These are phyloP conservation scores for Aristolochia californica DNA, from an alignment of 164 flowering plant genomes.

Conservation along the genomic window DNA sequence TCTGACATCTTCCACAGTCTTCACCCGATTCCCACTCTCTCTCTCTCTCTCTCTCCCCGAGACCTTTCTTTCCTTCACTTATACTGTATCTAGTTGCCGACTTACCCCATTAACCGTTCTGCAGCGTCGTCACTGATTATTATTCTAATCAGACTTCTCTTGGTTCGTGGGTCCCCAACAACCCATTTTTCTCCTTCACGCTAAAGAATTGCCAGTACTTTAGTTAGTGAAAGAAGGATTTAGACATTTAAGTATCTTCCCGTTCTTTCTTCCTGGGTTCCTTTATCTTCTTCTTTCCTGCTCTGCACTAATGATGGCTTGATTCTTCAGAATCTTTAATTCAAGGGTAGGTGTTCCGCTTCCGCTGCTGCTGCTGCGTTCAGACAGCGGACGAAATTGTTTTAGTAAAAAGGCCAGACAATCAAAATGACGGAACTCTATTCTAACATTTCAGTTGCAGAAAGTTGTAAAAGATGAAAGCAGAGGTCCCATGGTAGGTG, in stretches of 20 bases:
- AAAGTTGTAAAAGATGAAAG: neutral
- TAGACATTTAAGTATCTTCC: neutral
- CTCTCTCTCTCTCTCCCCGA: too few species aligned
- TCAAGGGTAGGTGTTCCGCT: neutral
- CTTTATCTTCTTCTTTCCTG: neutral
- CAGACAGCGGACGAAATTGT: neutral
- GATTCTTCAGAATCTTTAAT: neutral
- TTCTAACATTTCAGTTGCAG: neutral
- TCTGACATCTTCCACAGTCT: neutral
- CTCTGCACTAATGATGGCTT: neutral
- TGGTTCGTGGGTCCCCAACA: slow-evolving; percentile 7
- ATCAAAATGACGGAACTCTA: neutral
- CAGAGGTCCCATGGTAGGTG: neutral
- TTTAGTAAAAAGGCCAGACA: neutral
- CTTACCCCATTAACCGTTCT: too few species aligned
- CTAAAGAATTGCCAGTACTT: slow-evolving; percentile 11
- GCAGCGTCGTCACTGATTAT: too few species aligned
- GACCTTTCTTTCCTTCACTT: too few species aligned
- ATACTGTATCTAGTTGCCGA: too few species aligned
- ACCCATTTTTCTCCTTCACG: slow-evolving; percentile 12
- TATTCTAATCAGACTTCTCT: too few species aligned
- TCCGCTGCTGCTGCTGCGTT: neutral
- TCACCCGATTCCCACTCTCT: neutral
- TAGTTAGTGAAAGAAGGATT: neutral
- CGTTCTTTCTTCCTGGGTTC: neutral